A percentile compares a stretch with the other conserved stretches of the same genome.
Conservation (phyloP, 371 early-diverging fungal species). For the Mucor mucedo region DNA sequence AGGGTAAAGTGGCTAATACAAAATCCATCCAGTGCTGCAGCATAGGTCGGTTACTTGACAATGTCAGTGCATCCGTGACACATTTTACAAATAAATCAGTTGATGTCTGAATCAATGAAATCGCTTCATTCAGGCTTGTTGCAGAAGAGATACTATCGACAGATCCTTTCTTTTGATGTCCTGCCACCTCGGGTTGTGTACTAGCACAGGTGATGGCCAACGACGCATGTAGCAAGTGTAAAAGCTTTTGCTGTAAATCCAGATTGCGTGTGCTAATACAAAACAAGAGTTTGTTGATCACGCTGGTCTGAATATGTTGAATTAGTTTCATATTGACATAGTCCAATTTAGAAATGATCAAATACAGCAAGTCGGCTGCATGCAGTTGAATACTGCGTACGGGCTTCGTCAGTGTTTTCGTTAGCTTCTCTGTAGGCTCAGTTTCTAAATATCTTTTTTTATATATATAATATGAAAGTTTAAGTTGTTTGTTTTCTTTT, state of each 20-base stretch:
- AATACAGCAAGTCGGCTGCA: slow-evolving; percentile 66
- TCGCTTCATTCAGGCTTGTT: slow-evolving; percentile 29
- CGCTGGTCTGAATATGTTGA: slow-evolving; percentile 59
- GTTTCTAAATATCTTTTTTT: slow-evolving; percentile 43
- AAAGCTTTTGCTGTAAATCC: slow-evolving; percentile 74
- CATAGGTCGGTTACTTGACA: slow-evolving; percentile 64
- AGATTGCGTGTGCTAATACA: slow-evolving; percentile 60
- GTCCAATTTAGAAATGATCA: slow-evolving; percentile 63
- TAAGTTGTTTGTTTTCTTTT: not conserved
- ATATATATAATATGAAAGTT: not conserved
- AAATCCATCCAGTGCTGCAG: slow-evolving; percentile 84
- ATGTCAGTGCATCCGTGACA: slow-evolving; percentile 64
- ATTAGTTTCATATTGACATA: slow-evolving; percentile 57
- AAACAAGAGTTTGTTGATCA: slow-evolving; percentile 64
- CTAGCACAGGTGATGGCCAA: slow-evolving; percentile 53
- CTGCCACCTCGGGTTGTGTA: slow-evolving; percentile 9
- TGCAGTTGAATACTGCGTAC: slow-evolving; percentile 62
- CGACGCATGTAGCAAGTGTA: slow-evolving; percentile 69
- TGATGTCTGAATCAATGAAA: slow-evolving; percentile 34
- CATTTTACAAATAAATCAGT: slow-evolving; percentile 66
- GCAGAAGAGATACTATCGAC: slow-evolving; percentile 14
- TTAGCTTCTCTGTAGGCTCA: slow-evolving; percentile 37
- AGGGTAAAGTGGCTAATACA: slow-evolving; percentile 65
- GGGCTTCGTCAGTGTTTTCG: slow-evolving; percentile 30
- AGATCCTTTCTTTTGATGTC: slow-evolving; percentile 13